Base-by-base conservation (phyloP, 2,329 filamentous ascomycete species). In the Celoporthe dispersa region DNA sequence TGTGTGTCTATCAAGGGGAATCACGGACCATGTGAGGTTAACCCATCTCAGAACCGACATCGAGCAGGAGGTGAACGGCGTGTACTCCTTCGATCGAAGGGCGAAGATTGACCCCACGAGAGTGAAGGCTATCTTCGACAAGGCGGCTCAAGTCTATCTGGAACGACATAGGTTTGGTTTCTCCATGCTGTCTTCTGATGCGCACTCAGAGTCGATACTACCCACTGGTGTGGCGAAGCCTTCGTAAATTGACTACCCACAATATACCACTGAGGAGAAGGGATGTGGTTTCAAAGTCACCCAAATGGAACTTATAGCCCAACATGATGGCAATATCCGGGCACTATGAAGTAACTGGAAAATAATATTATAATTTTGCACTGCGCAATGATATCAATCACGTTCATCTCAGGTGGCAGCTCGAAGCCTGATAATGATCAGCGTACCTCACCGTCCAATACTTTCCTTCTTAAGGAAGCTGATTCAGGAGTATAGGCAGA, bases 51-150 rank as follows among this genome's bases (percentile, higher is more conserved):
- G 83, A 51, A 83, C 83, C 69, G 86, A 89, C 75, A 89, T 92
- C 66, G 89, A 92, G 78, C 89, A 92, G 74, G 90, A 92, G 75
- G 87, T 88, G 48, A 92, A 92, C 73, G 90, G 90, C 0, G 75
- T 92, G 33, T 91, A 91, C 73, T 86, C 88, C 0, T 90, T 86
- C 72, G 85, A 91, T 71, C 83, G 90, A 0, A 81, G 83, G 73
- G 85, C 85, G 71, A 92, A 92, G 79, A 80, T 92, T 57, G 84
- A 87, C n/a, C 81, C 86, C 0, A 77, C 75, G 0, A 84, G 84
- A 72, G 85, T 91, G 35, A 90, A 84, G 79, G 83, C 79, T 53
- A 83, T 91, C 19, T 85, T 91, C 68, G 84, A 88, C 66, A 81
- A 83, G 41, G 87, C 86, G 0, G 79, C 81, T 67, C 75, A 81